Conservation (phyloP, 441 rosid genomes). For the Aleurites moluccanus region DNA sequence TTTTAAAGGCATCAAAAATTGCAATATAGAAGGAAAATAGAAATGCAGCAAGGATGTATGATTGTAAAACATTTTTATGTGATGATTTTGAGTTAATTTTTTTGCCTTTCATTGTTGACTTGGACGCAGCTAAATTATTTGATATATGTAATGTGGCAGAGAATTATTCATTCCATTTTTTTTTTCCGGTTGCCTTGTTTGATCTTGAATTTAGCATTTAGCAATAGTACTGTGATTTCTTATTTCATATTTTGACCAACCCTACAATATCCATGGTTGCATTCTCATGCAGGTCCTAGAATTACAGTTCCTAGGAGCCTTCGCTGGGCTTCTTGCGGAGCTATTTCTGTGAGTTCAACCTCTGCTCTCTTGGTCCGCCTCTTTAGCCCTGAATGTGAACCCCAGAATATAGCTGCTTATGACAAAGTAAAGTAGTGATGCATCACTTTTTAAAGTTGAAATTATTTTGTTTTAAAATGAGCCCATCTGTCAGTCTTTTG, state of each 20-base stretch:
- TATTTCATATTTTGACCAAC: not conserved
- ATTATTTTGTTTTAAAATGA: too few relatives aligned
- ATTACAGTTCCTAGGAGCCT: conserved; percentile 78
- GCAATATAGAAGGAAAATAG: too few relatives aligned
- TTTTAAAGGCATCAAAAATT: too few relatives aligned
- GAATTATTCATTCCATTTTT: not conserved
- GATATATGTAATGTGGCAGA: too few relatives aligned
- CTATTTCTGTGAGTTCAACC: conserved; percentile 60
- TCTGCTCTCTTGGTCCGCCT: conserved; percentile 74
- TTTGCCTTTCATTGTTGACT: not conserved
- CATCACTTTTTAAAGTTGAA: too few relatives aligned
- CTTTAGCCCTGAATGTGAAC: conserved; percentile 90
- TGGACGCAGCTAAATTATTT: not conserved
- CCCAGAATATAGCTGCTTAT: conserved; percentile 89
- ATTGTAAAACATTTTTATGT: too few relatives aligned
- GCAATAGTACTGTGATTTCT: not conserved
- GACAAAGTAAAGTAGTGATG: conserved; percentile 44
- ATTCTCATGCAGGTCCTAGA: conserved; percentile 66
- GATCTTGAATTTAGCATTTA: not conserved
- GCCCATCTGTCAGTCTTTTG: too few relatives aligned
- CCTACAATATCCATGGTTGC: not conserved
- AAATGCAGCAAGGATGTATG: too few relatives aligned
- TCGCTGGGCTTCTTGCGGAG: conserved; percentile 94
- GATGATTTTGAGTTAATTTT: not conserved
- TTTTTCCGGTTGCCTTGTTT: not conserved